Percentiles rank a stretch among this genome's conserved stretches.
These are phyloP conservation scores for Cercospora sesami DNA, from an alignment of 2,329 filamentous ascomycete species.

Conservation along the genomic window DNA sequence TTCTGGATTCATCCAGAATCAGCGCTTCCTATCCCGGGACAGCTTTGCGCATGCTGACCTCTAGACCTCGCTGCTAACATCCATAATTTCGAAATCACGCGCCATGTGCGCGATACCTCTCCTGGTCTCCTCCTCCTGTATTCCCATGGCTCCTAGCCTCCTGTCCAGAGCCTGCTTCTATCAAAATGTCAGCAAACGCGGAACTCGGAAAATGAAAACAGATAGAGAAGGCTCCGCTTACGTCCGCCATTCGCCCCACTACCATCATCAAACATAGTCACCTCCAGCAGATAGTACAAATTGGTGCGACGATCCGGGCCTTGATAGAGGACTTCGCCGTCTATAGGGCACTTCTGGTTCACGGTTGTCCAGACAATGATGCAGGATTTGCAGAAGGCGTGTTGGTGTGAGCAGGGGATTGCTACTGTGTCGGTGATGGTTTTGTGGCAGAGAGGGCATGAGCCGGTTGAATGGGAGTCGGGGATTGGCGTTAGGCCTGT, in stretches of 20 bases:
- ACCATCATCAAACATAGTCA: neutral
- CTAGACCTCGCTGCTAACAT: neutral
- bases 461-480: neutral
- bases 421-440: neutral
- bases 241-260: neutral
- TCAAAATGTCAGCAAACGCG: neutral
- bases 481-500: neutral
- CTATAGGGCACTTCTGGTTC: neutral
- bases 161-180: neutral
- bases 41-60: neutral
- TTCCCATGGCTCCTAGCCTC: neutral
- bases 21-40: neutral
- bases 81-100: neutral
- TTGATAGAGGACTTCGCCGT: neutral
- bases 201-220: neutral
- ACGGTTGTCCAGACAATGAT: neutral
- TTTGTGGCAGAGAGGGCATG: conserved; percentile 1
- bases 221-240: neutral
- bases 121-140: no score
- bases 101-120: neutral
- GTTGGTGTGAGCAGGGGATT: neutral
- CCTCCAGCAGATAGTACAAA: neutral
- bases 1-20: neutral
- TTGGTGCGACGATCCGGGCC: neutral
- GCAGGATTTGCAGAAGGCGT: conserved; percentile 2